Evolutionary conservation across 2,329 filamentous ascomycete genomes (phyloP), one percentile per base, ranked within the genome.

Genomic region (Dryadomyces quercivorus): DNA sequence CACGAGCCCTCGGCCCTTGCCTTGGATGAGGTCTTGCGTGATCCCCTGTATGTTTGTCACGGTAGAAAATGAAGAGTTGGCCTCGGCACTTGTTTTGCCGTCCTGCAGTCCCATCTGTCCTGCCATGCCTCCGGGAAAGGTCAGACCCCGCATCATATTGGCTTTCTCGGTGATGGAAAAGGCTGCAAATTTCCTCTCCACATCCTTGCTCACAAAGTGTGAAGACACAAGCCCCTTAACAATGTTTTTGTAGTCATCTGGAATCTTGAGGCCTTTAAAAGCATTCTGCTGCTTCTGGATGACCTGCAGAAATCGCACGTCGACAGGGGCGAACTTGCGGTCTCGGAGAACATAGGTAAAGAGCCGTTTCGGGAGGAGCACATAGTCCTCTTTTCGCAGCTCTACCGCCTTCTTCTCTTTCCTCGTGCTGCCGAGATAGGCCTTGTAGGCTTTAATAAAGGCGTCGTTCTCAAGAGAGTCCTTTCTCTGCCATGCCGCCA

Each of bases 1-100:
- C 2, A 74, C 66, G 0, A 75, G 61, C 5, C 73, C 72, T 1
- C 67, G 64, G 1, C 70, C 72, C 59, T 75, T 76, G 57, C 47
- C 47, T 7, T 20, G 47, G 13, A 50, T 18, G 22, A 50, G 21
- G 18, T 50, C 48, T 18, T 50, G 48, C n/a, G n/a, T n/a, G n/a
- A n/a, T n/a, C n/a, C n/a, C n/a, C n/a, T n/a, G n/a, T n/a, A n/a
- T n/a, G n/a, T n/a, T n/a, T n/a, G n/a, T n/a, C n/a, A n/a, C n/a
- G n/a, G n/a, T n/a, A n/a, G n/a, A n/a, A n/a, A n/a, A n/a, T n/a
- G n/a, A n/a, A n/a, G n/a, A n/a, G n/a, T n/a, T n/a, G n/a, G n/a
- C n/a, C n/a, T n/a, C n/a, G n/a, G n/a, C n/a, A n/a, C n/a, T n/a
- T n/a, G n/a, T n/a, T n/a, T n/a, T n/a, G n/a, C n/a, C n/a, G n/a